Evolutionary conservation across 1,139 yeast species (phyloP).

Genomic region (Scheffersomyces segobiensis): DNA sequence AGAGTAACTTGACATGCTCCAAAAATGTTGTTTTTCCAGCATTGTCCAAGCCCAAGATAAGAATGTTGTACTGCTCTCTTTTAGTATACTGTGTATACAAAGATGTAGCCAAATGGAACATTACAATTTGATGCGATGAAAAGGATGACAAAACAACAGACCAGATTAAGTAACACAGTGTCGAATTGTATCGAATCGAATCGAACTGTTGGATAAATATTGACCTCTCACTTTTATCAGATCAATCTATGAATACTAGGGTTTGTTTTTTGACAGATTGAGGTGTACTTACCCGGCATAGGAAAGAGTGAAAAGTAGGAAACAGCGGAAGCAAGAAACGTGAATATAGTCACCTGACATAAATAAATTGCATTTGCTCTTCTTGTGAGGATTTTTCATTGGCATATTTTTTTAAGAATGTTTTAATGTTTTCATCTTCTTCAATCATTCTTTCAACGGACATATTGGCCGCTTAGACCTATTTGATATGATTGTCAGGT

Average conservation of each 20-base stretch:
- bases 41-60: constrained; percentile 88
- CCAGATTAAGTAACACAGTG: not conserved
- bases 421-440: not conserved
- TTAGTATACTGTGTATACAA: constrained; percentile 49
- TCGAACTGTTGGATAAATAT: not conserved
- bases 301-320: not conserved
- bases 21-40: constrained; percentile 92
- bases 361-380: not conserved
- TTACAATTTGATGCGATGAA: constrained; percentile 8
- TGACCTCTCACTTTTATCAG: not conserved
- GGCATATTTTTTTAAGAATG: too few species aligned
- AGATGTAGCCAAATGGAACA: constrained; percentile 51
- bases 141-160: not conserved
- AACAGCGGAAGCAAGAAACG: not conserved
- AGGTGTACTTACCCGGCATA: not conserved
- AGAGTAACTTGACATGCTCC: constrained; percentile 45
- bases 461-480: not conserved
- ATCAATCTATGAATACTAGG: not conserved
- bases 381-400: not conserved
- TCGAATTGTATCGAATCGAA: not conserved
- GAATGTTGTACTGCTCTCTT: constrained; percentile 54
- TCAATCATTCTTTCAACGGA: not conserved
- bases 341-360: not conserved
- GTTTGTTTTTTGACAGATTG: not conserved
- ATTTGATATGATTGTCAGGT: not conserved